phyloP scores from a whole-genome alignment of 2,329 filamentous ascomycete genomes.

The Dothideomycetes sp. region DNA sequence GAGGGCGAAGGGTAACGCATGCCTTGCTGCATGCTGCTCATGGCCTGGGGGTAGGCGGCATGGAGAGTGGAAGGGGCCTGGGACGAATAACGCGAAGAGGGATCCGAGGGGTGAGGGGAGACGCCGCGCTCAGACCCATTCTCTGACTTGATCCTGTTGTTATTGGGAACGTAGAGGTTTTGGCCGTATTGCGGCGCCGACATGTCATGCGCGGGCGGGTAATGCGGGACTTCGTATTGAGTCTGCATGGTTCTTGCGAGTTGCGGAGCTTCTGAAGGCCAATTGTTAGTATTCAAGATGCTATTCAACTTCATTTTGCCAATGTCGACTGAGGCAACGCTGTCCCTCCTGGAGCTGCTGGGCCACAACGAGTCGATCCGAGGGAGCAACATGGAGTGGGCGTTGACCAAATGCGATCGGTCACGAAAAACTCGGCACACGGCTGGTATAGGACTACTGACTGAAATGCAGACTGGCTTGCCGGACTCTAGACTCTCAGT shows the following conservation, averaged over 20 bases:
- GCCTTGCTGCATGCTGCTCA: conserved; percentile 37
- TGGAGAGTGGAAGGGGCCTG: conserved; percentile 42
- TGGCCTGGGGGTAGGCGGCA: conserved; percentile 32
- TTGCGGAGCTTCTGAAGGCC: conserved; percentile 19
- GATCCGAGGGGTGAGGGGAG: conserved; percentile 44
- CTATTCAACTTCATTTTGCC: conserved; percentile 23
- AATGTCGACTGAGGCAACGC: conserved; percentile 16
- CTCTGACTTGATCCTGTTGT: conserved; percentile 43
- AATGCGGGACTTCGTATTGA: conserved; percentile 23
- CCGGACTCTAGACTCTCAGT: conserved; percentile 2
- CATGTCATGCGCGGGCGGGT: conserved; percentile 18
- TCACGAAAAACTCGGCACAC: conserved; percentile 6
- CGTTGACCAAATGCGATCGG: background rate
- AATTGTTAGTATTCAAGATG: conserved; percentile 26
- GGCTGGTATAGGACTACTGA: conserved; percentile 8
- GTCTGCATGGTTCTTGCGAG: conserved; percentile 22
- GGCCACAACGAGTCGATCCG: conserved; percentile 13
- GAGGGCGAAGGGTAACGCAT: conserved; percentile 44
- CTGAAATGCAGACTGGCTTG: conserved; percentile 6
- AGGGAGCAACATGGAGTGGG: conserved; percentile 12
- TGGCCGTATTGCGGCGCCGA: conserved; percentile 18
- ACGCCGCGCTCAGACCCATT: conserved; percentile 48
- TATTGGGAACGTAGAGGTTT: conserved; percentile 37
- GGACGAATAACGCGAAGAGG: conserved; percentile 46
- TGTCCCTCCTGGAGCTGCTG: conserved; percentile 23